Base-by-base conservation (phyloP, 2,329 filamentous ascomycete species). In the Helicocarpus griseus region DNA sequence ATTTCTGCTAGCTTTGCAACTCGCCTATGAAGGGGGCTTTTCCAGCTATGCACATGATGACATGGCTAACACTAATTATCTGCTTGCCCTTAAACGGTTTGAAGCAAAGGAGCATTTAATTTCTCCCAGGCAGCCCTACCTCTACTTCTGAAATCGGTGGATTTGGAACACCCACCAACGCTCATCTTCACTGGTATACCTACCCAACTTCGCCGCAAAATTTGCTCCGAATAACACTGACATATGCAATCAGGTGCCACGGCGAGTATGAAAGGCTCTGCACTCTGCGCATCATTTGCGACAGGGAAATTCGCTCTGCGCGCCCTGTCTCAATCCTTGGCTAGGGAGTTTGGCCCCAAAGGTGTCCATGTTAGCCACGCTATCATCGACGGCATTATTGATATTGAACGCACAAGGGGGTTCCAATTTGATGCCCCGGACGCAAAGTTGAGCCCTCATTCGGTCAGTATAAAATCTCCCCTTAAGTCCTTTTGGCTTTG, bases 331-430 rank as follows among this genome's bases (percentile, higher is more conserved):
- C 87, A 91, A 67, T 85, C 80, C 31, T 74, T 95, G 24, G 86
- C 89, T 0, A 79, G 85, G 52, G 89, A 95, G 65, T 95, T 93
- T 66, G 87, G 86, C 0, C 88, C 89, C 0, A 76, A 87, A 65
- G 89, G 89, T 2, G 79, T 95, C 1, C 89, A 95, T 66, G 85
- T 95, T 1, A 80, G 85, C 0, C 87, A 94, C 69, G 82, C 84
- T 4, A 81, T 95, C 54, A 83, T 94, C 50, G 89, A 95, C 63
- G 89, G 88, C 0, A 78, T 87, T 1, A 95, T 95, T 65, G 86
- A 94, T 65, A 89, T 86, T 50, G 86, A 86, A 0, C 74, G 79
- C 56, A 86, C 82, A 1, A 84, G 82, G 65, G 77, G 76, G 35
- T 83, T 70, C 69, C 63, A 77, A 51, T 77, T 78, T 63, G 70